Percentiles rank a stretch among this genome's conserved stretches.
These are phyloP conservation scores for Candida tammaniensis DNA, from an alignment of 805 yeast species.

Conservation along the genomic window DNA sequence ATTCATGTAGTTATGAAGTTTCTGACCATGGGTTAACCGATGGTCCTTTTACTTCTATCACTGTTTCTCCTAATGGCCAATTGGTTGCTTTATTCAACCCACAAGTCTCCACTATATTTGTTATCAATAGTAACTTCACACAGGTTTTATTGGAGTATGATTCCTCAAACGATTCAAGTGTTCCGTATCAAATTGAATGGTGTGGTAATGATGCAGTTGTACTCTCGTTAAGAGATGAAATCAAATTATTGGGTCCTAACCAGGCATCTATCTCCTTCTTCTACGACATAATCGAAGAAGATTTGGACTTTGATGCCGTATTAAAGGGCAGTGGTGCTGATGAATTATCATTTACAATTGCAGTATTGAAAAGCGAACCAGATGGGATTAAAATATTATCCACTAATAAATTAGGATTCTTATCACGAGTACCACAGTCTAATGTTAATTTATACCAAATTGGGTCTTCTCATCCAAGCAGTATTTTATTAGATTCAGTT, in stretches of 20 bases:
- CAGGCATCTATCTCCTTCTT: slow-evolving; percentile 56
- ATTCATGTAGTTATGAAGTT: slow-evolving; percentile 21
- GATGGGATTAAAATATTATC: slow-evolving; percentile 78
- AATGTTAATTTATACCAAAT: slow-evolving; percentile 67
- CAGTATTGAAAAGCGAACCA: slow-evolving; percentile 47
- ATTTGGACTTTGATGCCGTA: slow-evolving; percentile 25
- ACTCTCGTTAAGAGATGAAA: slow-evolving; percentile 57
- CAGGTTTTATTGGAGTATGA: slow-evolving; percentile 44
- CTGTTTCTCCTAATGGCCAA: slow-evolving; percentile 54
- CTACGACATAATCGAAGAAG: slow-evolving; percentile 34
- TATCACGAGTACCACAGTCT: slow-evolving; percentile 57
- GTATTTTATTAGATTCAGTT: slow-evolving; percentile 77
- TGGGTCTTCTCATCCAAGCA: slow-evolving; percentile 82
- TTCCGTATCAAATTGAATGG: slow-evolving; percentile 63
- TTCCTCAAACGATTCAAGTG: slow-evolving; percentile 34
- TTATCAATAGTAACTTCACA: slow-evolving; percentile 47
- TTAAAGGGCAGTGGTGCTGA: slow-evolving; percentile 13
- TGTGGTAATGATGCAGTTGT: slow-evolving; percentile 83
- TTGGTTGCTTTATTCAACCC: slow-evolving; percentile 49
- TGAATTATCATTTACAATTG: slow-evolving; percentile 29
- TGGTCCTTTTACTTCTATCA: slow-evolving; percentile 45
- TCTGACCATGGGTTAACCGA: slow-evolving; percentile 41
- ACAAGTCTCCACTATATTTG: slow-evolving; percentile 41
- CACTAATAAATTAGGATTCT: slow-evolving; percentile 51
- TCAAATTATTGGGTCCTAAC: slow-evolving; percentile 70